Conservation (phyloP, 192 early-diverging fungal species). For the Dispira simplex region DNA sequence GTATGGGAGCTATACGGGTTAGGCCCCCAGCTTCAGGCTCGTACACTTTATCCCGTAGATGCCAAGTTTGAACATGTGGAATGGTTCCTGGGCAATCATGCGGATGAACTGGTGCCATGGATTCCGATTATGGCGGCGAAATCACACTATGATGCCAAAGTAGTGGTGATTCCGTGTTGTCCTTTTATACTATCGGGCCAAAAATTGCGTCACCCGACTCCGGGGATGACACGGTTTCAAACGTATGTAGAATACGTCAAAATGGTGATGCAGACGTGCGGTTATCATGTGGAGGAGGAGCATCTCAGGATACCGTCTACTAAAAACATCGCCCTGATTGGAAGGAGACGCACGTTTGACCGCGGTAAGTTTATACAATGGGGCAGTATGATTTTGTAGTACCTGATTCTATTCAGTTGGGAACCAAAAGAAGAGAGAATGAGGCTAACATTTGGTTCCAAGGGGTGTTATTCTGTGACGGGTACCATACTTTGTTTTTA, state of each 20-base stretch:
- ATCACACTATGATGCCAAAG: conserved; percentile 22
- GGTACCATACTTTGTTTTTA: not conserved
- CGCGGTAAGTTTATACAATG: not conserved
- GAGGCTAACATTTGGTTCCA: not conserved
- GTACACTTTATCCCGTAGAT: conserved; percentile 36
- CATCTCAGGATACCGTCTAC: conserved; percentile 65
- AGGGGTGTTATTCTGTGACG: not conserved
- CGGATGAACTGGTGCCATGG: conserved; percentile 79
- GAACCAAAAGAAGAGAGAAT: not conserved
- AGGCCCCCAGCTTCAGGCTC: conserved; percentile 21
- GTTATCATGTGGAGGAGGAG: conserved; percentile 44
- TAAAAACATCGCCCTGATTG: conserved; percentile 58
- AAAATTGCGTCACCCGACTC: conserved; percentile 26
- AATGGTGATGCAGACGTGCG: conserved; percentile 31
- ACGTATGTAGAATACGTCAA: conserved; percentile 47
- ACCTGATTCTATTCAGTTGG: not conserved
- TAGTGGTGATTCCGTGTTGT: conserved; percentile 75
- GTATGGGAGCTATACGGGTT: conserved; percentile 42
- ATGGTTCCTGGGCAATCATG: conserved; percentile 83
- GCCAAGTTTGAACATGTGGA: conserved; percentile 30
- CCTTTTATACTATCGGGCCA: conserved; percentile 56
- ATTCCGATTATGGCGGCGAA: conserved; percentile 58
- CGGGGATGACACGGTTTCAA: conserved; percentile 47
- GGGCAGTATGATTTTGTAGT: not conserved
- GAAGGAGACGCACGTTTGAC: conserved; percentile 19